Percentiles rank a stretch among this genome's conserved stretches.
Conservation (phyloP, 441 rosid genomes). For the Gossypium schwendimanii region DNA sequence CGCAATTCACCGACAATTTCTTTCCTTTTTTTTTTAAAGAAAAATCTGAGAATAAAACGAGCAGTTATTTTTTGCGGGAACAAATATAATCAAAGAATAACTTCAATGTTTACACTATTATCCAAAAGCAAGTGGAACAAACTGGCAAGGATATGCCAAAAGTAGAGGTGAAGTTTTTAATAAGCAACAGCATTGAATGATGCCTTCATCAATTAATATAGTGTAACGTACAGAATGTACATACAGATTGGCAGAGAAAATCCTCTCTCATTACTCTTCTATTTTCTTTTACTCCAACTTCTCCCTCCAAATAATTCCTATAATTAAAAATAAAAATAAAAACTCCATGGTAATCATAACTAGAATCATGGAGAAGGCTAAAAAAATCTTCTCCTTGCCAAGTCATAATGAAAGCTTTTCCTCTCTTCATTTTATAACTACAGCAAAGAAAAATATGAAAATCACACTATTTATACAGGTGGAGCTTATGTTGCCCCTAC, state of each 20-base stretch:
- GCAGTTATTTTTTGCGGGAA: background rate
- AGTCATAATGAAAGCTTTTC: slow-evolving; percentile 7
- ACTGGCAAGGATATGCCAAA: no score
- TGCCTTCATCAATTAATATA: background rate
- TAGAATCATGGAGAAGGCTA: slow-evolving; percentile 18
- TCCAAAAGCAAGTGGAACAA: no score
- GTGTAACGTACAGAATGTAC: slow-evolving; percentile 10
- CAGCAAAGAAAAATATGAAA: slow-evolving; percentile 6
- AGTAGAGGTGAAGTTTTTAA: background rate
- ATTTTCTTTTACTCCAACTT: background rate
- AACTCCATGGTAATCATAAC: background rate
- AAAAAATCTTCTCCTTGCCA: slow-evolving; percentile 25
- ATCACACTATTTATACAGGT: slow-evolving; percentile 2
- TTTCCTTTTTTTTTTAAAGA: background rate
- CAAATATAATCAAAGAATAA: no score
- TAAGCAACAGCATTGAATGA: background rate
- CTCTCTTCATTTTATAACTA: slow-evolving; percentile 16
- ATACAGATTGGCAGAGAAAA: background rate
- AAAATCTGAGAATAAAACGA: background rate
- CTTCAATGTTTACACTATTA: no score
- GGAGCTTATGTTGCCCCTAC: background rate
- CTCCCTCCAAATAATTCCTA: background rate
- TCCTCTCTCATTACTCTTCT: background rate
- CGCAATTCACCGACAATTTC: background rate
- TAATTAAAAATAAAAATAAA: background rate